phyloP scores from a whole-genome alignment of 257 asterid species.

The Solanum tarijense region DNA sequence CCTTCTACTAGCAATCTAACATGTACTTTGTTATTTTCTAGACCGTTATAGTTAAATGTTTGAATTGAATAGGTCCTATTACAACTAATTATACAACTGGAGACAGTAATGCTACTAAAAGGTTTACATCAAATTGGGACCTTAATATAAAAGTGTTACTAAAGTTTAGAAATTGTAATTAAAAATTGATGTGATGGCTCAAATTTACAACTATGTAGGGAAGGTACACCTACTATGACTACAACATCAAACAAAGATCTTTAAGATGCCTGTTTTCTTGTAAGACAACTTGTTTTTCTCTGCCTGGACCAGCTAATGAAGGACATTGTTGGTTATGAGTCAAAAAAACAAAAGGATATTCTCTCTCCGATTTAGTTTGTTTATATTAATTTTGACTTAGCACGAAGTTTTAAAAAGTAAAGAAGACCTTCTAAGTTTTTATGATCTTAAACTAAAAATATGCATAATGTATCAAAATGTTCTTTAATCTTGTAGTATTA shows the following conservation, averaged over 20 bases:
- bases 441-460: background rate
- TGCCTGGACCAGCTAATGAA: background rate
- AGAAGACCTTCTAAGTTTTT: background rate
- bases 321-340: background rate
- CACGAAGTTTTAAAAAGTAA: background rate
- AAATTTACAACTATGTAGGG: constrained; percentile 4
- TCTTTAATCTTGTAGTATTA: background rate
- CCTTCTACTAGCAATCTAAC: background rate
- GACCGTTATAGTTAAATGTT: background rate
- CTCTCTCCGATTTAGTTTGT: background rate
- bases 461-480: background rate
- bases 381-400: background rate
- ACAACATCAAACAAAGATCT: background rate
- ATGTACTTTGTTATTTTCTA: background rate
- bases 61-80: background rate
- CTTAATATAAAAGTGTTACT: background rate
- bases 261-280: constrained; percentile 3
- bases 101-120: background rate
- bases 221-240: background rate
- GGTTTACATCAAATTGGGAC: constrained; percentile 5
- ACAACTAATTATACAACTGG: background rate
- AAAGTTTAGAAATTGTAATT: background rate
- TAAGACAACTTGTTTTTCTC: constrained; percentile 16
- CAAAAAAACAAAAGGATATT: background rate
- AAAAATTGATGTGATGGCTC: background rate